A percentile compares a stretch with the other conserved stretches of the same genome.
Conservation (phyloP, 805 yeast species). For the Candida dajiaensis region DNA sequence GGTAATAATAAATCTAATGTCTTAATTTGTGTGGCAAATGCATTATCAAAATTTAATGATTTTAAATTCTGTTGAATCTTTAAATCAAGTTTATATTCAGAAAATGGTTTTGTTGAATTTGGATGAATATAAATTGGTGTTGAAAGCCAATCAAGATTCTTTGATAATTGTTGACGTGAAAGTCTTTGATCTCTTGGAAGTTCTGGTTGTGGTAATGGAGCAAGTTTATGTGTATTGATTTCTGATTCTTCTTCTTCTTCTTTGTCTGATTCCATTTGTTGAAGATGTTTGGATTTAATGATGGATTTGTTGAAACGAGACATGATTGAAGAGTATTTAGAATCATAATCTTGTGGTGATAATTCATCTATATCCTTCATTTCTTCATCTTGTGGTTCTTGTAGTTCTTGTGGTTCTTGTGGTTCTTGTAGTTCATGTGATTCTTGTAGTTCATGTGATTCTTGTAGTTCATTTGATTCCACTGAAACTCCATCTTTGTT, state of each 20-base stretch:
- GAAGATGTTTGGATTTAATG: constrained; percentile 10
- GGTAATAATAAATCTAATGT: constrained; percentile 50
- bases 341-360: constrained; percentile 17
- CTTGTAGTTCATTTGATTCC: constrained; percentile 5
- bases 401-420: constrained; percentile 12
- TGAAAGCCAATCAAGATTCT: constrained; percentile 59
- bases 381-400: constrained; percentile 13
- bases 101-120: constrained; percentile 39
- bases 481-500: constrained; percentile 2
- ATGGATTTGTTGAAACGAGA: constrained; percentile 46
- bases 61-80: constrained; percentile 41
- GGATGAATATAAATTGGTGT: constrained; percentile 55
- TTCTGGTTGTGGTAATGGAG: constrained; percentile 83
- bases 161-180: constrained; percentile 27
- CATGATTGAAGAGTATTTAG: constrained; percentile 46
- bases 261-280: constrained; percentile 8
- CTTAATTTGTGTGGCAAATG: constrained; percentile 74
- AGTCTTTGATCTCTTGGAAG: constrained; percentile 48
- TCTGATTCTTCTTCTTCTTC: constrained; percentile 20
- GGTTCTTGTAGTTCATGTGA: constrained; percentile 13
- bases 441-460: constrained; percentile 14
- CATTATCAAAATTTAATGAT: constrained; percentile 40
- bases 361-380: constrained; percentile 9
- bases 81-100: constrained; percentile 39
- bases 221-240: constrained; percentile 41